Percentiles rank a stretch among this genome's conserved stretches.
These are phyloP conservation scores for Sphagnurus paluster DNA, from an alignment of 1,284 basidiomycete genomes.

Conservation along the genomic window DNA sequence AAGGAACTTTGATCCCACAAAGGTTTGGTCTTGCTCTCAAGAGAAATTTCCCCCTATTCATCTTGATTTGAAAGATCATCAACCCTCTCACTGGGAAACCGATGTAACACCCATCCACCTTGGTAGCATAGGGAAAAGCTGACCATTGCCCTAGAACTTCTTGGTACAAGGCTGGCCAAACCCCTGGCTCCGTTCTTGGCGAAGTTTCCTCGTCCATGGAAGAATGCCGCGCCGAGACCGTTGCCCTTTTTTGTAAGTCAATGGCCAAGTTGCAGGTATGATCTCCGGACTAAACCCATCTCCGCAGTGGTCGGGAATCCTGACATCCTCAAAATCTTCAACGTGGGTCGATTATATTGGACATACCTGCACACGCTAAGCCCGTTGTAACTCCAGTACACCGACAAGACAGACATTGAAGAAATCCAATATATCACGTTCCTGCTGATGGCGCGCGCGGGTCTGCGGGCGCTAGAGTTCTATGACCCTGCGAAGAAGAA, in stretches of 20 bases:
- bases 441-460: conserved; percentile 82
- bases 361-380: neutral
- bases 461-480: conserved; percentile 77
- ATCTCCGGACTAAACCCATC: neutral
- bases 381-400: conserved; percentile 47
- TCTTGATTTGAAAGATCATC: conserved; percentile 48
- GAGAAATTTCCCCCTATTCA: neutral
- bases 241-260: conserved; percentile 72
- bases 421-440: conserved; percentile 82
- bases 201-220: conserved; percentile 87
- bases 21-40: conserved; percentile 33
- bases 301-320: conserved; percentile 67
- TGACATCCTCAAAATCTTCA: conserved; percentile 76
- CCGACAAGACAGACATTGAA: conserved; percentile 64
- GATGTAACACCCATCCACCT: conserved; percentile 46
- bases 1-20: conserved; percentile 75
- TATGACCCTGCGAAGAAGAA: conserved; percentile 80
- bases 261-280: conserved; percentile 4
- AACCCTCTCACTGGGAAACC: conserved; percentile 84
- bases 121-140: neutral
- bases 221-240: conserved; percentile 84
- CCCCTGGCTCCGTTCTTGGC: conserved; percentile 75
- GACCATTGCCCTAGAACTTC: conserved; percentile 46
- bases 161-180: conserved; percentile 86
- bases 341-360: conserved; percentile 36